phyloP scores from a whole-genome alignment of 106 monocot species.

The Iris macrosiphon region DNA sequence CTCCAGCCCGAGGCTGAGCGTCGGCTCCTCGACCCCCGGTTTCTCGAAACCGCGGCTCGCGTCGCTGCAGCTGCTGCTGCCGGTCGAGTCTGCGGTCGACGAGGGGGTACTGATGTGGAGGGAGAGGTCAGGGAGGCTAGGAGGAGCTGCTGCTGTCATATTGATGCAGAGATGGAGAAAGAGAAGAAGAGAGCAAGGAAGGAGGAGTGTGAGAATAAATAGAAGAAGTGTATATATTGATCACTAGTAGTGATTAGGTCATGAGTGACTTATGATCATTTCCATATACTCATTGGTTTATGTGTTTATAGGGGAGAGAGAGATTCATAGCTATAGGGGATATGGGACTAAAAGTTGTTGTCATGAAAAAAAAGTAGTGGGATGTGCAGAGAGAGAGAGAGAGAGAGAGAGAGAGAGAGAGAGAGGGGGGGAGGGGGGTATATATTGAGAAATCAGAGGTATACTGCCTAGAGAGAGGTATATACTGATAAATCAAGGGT shows the following conservation, averaged over 20 bases:
- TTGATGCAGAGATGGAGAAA: background rate
- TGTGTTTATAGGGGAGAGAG: background rate
- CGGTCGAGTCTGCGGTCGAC: background rate
- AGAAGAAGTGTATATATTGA: background rate
- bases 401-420: too few species aligned
- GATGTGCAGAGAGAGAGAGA: conserved; percentile 8
- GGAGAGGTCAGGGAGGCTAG: conserved; percentile 7
- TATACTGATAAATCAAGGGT: conserved; percentile 12
- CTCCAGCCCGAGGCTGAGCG: conserved; percentile 1
- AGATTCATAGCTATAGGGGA: too few species aligned
- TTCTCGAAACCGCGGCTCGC: too few species aligned
- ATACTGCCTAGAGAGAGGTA: conserved; percentile 11
- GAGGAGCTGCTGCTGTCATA: too few species aligned
- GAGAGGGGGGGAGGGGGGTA: too few species aligned
- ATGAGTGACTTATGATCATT: conserved; percentile 16
- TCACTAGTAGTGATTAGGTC: conserved; percentile 11
- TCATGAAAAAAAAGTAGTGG: background rate
- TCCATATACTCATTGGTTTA: too few species aligned
- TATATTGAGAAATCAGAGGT: conserved; percentile 16
- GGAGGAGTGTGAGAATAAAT: background rate
- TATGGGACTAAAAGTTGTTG: too few species aligned
- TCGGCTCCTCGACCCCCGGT: conserved; percentile 5
- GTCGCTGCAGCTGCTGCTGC: background rate
- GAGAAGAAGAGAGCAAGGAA: background rate
- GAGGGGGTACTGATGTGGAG: conserved; percentile 12